Evolutionary conservation across 768 basidiomycete genomes (phyloP), one percentile per base, ranked within the genome.

Genomic region (Suillus americanus): DNA sequence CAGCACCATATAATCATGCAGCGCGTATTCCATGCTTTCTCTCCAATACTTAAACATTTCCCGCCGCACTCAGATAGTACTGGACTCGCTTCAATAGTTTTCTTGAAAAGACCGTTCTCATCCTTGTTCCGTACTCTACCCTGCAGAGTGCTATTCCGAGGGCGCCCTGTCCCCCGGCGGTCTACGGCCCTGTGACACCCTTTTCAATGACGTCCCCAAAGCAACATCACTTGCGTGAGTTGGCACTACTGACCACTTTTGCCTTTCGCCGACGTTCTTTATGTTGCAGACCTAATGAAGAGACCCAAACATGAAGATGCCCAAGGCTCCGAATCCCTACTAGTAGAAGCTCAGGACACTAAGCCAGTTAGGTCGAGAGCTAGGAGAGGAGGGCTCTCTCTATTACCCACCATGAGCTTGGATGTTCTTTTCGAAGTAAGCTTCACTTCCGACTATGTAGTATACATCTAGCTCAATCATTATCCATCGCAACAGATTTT

Each of bases 371-470:
- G 28, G 23, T 28, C 40, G 5, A 59, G 57, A 5, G 57, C 57
- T 28, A 59, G 57, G 16, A 59, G 41, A n/a, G 57, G 57, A 18
- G 57, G 57, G 41, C 71, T 69, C 53, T 59, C 65, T 57, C 64
- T 65, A 28, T 80, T 84, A 73, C 75, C 80, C 35, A 76, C 79
- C 69, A 48, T 77, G 51, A 66, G 68, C 12, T 73, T 75, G 45
- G 74, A 75, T 28, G 55, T 75, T 43, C 61, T 75, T 62, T 74
- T 67, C 37, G 74, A 75, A 64, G 74, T 71, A 69, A 3, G 55
- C 20, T 3, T 30, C n/a, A 16, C 33, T 56, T 35, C 20, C 25
- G n/a, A n/a, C n/a, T 37, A n/a, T 28, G 5, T 18, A 50, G 25
- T 9, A 43, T 20, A 8, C 45, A 10, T 54, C 14, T n/a, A 23